Evolutionary conservation across 176 grass and related monocot species (phyloP).

Genomic region (Thinopyrum elongatum): DNA sequence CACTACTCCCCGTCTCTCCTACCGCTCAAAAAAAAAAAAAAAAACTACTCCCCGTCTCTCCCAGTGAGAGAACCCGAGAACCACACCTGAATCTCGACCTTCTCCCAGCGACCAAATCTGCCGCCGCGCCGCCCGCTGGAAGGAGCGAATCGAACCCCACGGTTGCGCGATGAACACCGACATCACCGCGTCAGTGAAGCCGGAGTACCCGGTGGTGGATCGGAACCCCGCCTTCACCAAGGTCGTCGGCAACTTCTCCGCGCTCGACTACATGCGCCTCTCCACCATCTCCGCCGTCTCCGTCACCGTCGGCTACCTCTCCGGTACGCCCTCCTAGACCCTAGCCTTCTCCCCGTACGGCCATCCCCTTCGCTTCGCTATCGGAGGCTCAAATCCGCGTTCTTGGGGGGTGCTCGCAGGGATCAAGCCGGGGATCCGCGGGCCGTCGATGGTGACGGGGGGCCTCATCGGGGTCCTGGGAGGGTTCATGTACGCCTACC

Average conservation of each 20-base stretch:
- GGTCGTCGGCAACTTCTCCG: slow-evolving; percentile 86
- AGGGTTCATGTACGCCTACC: slow-evolving; percentile 98
- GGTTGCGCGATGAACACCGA: slow-evolving; percentile 74
- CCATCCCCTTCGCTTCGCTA: not conserved
- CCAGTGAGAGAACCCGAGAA: not conserved
- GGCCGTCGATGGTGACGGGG: slow-evolving; percentile 96
- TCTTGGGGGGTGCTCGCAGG: slow-evolving; percentile 40
- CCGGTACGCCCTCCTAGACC: slow-evolving; percentile 26
- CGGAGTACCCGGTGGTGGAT: slow-evolving; percentile 93
- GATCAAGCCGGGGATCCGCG: slow-evolving; percentile 94
- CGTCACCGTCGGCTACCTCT: slow-evolving; percentile 96
- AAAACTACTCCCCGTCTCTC: too few species aligned
- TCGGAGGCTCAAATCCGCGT: not conserved
- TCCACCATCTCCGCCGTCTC: slow-evolving; percentile 91
- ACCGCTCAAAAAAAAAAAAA: too few species aligned
- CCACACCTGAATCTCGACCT: not conserved
- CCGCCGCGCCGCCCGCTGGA: slow-evolving; percentile 11
- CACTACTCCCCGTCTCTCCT: not conserved
- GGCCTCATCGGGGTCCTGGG: slow-evolving; percentile 86
- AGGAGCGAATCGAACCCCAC: not conserved
- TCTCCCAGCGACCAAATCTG: slow-evolving; percentile 33
- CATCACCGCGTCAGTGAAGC: slow-evolving; percentile 87
- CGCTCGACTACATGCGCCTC: slow-evolving; percentile 94
- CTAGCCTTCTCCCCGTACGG: not conserved
- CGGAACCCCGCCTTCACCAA: slow-evolving; percentile 92